These are phyloP conservation scores for Dioscorea cayenensis DNA, from an alignment of 116 monocot species.

Conservation along the genomic window DNA sequence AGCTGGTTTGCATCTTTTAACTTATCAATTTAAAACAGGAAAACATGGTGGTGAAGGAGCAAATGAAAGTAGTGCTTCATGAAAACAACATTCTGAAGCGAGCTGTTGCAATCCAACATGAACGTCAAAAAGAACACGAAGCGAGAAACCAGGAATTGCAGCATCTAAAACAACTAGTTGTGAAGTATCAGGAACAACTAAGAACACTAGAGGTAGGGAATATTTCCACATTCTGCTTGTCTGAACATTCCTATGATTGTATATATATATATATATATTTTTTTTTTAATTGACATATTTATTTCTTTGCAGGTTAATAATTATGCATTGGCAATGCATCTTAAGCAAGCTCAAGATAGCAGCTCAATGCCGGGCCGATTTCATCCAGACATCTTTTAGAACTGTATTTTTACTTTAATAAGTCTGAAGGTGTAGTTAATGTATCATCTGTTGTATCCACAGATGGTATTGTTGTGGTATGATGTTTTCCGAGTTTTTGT, in stretches of 20 bases:
- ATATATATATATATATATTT: too few species aligned
- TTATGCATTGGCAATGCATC: slow-evolving; percentile 67
- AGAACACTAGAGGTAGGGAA: slow-evolving; percentile 40
- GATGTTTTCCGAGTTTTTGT: too few species aligned
- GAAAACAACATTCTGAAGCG: slow-evolving; percentile 49
- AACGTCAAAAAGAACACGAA: slow-evolving; percentile 44
- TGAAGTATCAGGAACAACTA: slow-evolving; percentile 48
- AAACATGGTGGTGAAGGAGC: slow-evolving; percentile 37
- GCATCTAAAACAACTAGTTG: slow-evolving; percentile 33
- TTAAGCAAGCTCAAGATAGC: slow-evolving; percentile 54
- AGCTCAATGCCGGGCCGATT: slow-evolving; percentile 65
- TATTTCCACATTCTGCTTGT: too few species aligned
- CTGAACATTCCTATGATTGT: neutral
- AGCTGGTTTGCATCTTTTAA: too few species aligned
- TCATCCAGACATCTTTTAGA: slow-evolving; percentile 67
- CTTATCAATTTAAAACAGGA: slow-evolving; percentile 16
- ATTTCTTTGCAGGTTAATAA: slow-evolving; percentile 44
- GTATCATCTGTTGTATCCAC: too few species aligned
- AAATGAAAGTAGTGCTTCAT: slow-evolving; percentile 25
- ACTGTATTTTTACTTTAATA: too few species aligned
- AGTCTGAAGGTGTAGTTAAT: too few species aligned
- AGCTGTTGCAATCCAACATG: slow-evolving; percentile 59
- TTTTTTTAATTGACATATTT: neutral
- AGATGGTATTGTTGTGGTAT: too few species aligned
- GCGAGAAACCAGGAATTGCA: slow-evolving; percentile 28